phyloP scores from a whole-genome alignment of 306 rosid species.

The Purshia tridentata region DNA sequence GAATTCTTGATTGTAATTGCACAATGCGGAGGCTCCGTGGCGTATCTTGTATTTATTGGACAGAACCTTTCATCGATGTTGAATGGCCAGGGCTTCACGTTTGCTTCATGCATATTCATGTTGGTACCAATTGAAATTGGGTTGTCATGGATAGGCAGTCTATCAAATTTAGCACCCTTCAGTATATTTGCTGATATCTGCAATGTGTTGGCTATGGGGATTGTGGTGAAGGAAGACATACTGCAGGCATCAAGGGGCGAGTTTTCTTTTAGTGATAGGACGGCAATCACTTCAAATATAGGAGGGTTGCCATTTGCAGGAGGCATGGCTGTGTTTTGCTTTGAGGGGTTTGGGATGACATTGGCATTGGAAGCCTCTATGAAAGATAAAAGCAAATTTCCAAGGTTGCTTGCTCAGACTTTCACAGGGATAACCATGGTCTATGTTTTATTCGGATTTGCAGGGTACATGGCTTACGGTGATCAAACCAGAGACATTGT shows the following conservation, averaged over 20 bases:
- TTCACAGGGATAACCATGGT: constrained; percentile 65
- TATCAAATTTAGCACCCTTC: constrained; percentile 74
- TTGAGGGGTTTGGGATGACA: constrained; percentile 92
- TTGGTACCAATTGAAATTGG: constrained; percentile 68
- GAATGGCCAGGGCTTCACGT: constrained; percentile 28
- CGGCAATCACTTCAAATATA: constrained; percentile 60
- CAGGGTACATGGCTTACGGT: constrained; percentile 89
- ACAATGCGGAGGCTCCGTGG: constrained; percentile 77
- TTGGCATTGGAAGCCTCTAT: constrained; percentile 66
- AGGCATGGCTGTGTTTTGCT: constrained; percentile 82
- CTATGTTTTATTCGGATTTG: constrained; percentile 69
- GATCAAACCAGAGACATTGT: constrained; percentile 80
- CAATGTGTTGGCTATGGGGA: constrained; percentile 72
- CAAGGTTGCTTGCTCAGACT: constrained; percentile 67
- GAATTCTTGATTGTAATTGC: constrained; percentile 59
- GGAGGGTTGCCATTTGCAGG: constrained; percentile 90
- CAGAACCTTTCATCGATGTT: constrained; percentile 69
- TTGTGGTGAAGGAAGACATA: constrained; percentile 76
- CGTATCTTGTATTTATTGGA: constrained; percentile 77
- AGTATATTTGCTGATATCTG: constrained; percentile 84
- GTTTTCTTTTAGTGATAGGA: constrained; percentile 58
- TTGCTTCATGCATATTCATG: constrained; percentile 48
- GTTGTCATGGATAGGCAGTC: constrained; percentile 72
- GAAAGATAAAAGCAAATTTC: constrained; percentile 52
- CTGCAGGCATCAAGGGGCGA: constrained; percentile 37